Base-by-base conservation (phyloP, 441 rosid species). In the Omphalea diandra region DNA sequence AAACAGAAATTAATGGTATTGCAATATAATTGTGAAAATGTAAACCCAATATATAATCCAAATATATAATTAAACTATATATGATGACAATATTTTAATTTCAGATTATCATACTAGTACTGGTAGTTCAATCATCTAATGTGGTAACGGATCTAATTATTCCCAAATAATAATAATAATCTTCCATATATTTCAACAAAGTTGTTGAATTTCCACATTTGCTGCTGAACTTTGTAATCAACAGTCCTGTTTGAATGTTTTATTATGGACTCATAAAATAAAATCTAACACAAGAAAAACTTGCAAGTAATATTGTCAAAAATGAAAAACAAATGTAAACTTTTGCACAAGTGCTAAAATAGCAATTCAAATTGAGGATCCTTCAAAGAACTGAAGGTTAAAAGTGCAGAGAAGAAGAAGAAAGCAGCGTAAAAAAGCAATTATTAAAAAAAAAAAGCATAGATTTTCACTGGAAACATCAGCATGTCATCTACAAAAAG, bases 91-190 rank as follows among this genome's bases (percentile, higher is more conserved):
- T n/a, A n/a, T 7, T 29, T 24, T 8, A 7, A 22, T 10, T 7
- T 14, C 22, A 26, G 43, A 47, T 7, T 63, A 20, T 27, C 40
- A 46, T 18, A 8, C 36, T 29, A 29, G 33, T 17, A 44, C n/a
- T 15, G 26, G 38, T 27, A 64, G 55, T 64, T 46, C 55, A 44
- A 44, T 64, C 15, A 29, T n/a, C 68, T 44, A 40, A 15, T 41
- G 31, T 36, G n/a, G 24, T 2, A 58, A 7, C 3, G 2, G 4
- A 22, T 36, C 65, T 38, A 63, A 27, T 41, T 41, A 40, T 26
- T 43, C n/a, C 67, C 32, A 7, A 24, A 58, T 0, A 8, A 7
- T 63, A 35, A 40, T 26, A 63, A 63, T 9, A 26, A 14, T 5
- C 26, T 12, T 12, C 44, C 18, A 26, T 63, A 41, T 41, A 63